These are phyloP conservation scores for Phylloporus scabripes DNA, from an alignment of 768 basidiomycete genomes.

Conservation along the genomic window DNA sequence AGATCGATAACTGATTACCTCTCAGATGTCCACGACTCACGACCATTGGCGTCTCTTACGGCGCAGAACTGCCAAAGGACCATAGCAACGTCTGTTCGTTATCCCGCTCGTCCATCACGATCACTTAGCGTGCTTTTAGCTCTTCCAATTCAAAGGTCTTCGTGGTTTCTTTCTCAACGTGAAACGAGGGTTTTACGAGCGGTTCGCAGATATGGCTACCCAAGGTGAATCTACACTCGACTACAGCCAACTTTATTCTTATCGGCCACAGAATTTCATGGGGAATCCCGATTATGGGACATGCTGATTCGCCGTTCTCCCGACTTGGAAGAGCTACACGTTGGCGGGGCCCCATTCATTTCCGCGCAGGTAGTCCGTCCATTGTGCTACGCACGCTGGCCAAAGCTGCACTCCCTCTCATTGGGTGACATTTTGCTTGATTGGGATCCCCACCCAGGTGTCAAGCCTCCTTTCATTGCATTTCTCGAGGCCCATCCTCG, in stretches of 20 bases:
- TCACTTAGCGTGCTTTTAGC: constrained; percentile 32
- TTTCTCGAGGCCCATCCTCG: constrained; percentile 64
- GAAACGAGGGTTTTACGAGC: constrained; percentile 57
- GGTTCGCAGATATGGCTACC: constrained; percentile 46
- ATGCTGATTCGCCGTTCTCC: constrained; percentile 66
- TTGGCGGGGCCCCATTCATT: constrained; percentile 32
- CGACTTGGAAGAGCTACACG: constrained; percentile 57
- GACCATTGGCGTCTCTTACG: constrained; percentile 58
- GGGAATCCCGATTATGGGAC: constrained; percentile 46
- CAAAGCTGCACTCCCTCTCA: constrained; percentile 50
- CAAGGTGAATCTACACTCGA: constrained; percentile 41
- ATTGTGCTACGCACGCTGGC: constrained; percentile 62
- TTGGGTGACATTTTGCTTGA: constrained; percentile 65
- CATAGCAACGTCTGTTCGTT: constrained; percentile 54
- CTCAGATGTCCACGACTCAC: constrained; percentile 61
- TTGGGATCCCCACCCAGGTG: constrained; percentile 38
- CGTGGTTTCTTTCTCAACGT: constrained; percentile 57
- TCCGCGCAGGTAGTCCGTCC: constrained; percentile 45
- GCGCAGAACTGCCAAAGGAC: constrained; percentile 49
- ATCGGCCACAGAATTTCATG: constrained; percentile 20
- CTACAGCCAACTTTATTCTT: neutral
- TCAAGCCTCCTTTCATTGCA: constrained; percentile 54
- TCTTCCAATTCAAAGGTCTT: constrained; percentile 65
- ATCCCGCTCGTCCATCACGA: neutral
- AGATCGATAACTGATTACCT: neutral